Evolutionary conservation across 441 rosid species (phyloP).

Genomic region (Populus hybrid): DNA sequence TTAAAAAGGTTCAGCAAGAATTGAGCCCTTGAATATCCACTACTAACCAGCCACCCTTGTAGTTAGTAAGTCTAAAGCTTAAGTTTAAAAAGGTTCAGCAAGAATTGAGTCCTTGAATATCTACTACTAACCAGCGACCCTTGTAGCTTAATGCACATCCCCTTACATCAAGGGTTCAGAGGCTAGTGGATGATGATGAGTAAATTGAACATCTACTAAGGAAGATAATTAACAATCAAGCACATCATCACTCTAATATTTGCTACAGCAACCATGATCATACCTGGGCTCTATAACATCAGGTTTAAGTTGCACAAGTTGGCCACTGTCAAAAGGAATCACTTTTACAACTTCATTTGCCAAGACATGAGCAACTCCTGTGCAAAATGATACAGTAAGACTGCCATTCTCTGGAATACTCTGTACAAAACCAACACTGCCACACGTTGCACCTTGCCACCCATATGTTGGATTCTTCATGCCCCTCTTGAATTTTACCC

Average conservation of each 20-base stretch:
- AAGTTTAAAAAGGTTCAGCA: not conserved
- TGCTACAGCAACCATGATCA: conserved; percentile 7
- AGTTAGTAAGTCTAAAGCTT: not conserved
- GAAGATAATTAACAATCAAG: not conserved
- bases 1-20: not conserved
- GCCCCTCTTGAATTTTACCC: conserved; percentile 95
- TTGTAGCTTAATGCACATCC: not conserved
- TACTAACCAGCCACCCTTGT: not conserved
- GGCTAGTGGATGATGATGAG: not conserved
- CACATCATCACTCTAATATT: not conserved
- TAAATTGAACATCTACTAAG: not conserved
- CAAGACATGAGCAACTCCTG: conserved; percentile 84
- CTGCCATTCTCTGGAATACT: conserved; percentile 70
- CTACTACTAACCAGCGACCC: not conserved
- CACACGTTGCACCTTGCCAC: conserved; percentile 94
- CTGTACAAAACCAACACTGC: conserved; percentile 99
- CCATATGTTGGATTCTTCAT: conserved; percentile 73
- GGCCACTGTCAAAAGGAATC: conserved; percentile 97
- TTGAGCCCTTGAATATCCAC: not conserved
- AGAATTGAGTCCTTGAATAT: not conserved
- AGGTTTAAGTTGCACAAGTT: conserved; percentile 82
- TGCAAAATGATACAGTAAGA: conserved; percentile 84
- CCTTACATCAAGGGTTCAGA: not conserved
- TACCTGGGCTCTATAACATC: conserved; percentile 95
- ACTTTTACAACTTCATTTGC: conserved; percentile 85